A percentile compares a stretch with the other conserved stretches of the same genome.
These are phyloP conservation scores for Arabidopsis arenosa DNA, from an alignment of 345 rosid genomes.

Conservation along the genomic window DNA sequence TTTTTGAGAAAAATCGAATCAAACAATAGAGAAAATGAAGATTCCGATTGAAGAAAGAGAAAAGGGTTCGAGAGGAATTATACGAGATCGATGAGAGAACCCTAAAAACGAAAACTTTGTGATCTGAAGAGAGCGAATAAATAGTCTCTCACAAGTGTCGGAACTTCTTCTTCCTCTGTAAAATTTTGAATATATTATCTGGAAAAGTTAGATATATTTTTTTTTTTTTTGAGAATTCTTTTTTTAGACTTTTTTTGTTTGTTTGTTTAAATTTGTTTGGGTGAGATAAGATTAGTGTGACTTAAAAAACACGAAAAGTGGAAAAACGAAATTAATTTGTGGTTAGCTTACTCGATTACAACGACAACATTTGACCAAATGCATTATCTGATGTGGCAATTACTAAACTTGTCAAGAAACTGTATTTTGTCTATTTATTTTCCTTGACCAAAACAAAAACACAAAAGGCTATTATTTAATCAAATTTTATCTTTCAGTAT, in stretches of 20 bases:
- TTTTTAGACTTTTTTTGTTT: background rate
- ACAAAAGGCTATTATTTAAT: background rate
- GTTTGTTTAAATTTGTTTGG: background rate
- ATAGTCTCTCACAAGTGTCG: constrained; percentile 41
- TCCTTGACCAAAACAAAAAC: too few species aligned
- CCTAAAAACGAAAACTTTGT: constrained; percentile 35
- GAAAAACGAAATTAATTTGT: background rate
- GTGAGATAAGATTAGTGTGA: constrained; percentile 25
- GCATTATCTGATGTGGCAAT: constrained; percentile 9
- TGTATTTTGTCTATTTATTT: background rate
- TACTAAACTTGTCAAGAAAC: background rate
- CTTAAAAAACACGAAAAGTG: constrained; percentile 34
- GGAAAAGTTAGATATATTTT: background rate
- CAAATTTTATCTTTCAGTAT: background rate
- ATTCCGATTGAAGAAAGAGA: background rate
- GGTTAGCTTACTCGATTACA: constrained; percentile 17
- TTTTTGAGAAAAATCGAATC: background rate
- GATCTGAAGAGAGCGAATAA: constrained; percentile 29
- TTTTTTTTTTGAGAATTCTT: background rate
- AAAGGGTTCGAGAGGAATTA: background rate
- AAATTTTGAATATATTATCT: constrained; percentile 23
- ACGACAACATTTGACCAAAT: constrained; percentile 23
- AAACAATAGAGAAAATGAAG: background rate
- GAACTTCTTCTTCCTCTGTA: constrained; percentile 8
- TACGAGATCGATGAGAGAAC: constrained; percentile 25